Percentiles rank a stretch among this genome's conserved stretches.
Conservation (phyloP, 2,329 filamentous ascomycete genomes). For the Aspergillus brunneoviolaceus region DNA sequence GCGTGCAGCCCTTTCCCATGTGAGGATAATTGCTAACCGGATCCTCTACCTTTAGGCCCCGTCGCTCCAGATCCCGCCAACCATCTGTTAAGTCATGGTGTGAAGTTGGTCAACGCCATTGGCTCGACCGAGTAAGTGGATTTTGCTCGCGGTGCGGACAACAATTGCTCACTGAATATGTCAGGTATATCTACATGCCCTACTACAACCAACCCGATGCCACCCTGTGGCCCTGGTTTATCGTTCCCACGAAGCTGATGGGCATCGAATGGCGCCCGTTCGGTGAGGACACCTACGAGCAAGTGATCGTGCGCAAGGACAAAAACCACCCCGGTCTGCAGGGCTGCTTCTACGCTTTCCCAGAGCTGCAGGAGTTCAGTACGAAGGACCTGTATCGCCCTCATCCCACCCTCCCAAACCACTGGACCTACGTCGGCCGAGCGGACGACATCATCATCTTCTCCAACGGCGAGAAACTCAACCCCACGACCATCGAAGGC, state of each 20-base stretch:
- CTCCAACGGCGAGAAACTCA: slow-evolving; percentile 23
- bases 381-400: slow-evolving; percentile 21
- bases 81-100: not conserved
- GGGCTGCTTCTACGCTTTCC: slow-evolving; percentile 31
- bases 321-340: slow-evolving; percentile 24
- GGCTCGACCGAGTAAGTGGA: not conserved
- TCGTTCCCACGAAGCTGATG: slow-evolving; percentile 12
- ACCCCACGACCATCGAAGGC: slow-evolving; percentile 17
- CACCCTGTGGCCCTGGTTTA: slow-evolving; percentile 11
- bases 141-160: too few species aligned
- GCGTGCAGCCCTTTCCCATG: not conserved
- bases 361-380: slow-evolving; percentile 27
- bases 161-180: not conserved
- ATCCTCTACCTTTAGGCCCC: slow-evolving; percentile 1
- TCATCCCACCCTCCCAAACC: slow-evolving; percentile 22
- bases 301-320: slow-evolving; percentile 35
- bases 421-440: slow-evolving; percentile 26
- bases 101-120: slow-evolving; percentile 3
- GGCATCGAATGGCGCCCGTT: slow-evolving; percentile 24
- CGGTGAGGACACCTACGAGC: slow-evolving; percentile 33
- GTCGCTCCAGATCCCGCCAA: not conserved
- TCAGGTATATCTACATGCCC: slow-evolving; percentile 7
- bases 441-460: slow-evolving; percentile 27
- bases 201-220: slow-evolving; percentile 16
- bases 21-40: not conserved